phyloP scores from a whole-genome alignment of 192 early-diverging fungal genomes.

The Pilaira anomala region DNA sequence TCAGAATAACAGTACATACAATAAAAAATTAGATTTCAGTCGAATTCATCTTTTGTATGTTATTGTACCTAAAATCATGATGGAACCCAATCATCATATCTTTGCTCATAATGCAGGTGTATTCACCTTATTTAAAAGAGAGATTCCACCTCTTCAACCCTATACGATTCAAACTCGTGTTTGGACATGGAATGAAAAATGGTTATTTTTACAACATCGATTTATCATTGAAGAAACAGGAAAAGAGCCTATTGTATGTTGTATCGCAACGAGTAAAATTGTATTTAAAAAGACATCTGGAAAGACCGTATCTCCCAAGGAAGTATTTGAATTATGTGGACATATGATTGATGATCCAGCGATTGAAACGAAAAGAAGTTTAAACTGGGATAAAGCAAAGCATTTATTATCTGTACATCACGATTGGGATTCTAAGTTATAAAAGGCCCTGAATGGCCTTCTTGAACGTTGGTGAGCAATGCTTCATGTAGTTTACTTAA shows the following conservation, averaged over 20 bases:
- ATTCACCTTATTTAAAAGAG: conserved; percentile 46
- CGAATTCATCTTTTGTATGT: conserved; percentile 35
- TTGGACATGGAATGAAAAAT: conserved; percentile 54
- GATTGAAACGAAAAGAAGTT: conserved; percentile 11
- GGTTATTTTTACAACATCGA: conserved; percentile 45
- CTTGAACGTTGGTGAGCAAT: too few relatives aligned
- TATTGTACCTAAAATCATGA: conserved; percentile 22
- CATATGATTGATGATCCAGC: conserved; percentile 14
- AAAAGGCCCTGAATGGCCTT: too few relatives aligned
- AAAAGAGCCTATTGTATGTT: conserved; percentile 1
- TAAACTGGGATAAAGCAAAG: conserved; percentile 11
- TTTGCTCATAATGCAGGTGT: conserved; percentile 40
- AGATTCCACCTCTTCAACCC: conserved; percentile 44
- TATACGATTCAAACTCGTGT: conserved; percentile 48
- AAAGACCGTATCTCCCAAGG: conserved; percentile 25
- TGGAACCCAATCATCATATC: conserved; percentile 22
- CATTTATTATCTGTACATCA: conserved; percentile 6
- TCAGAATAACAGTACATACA: conserved; percentile 43
- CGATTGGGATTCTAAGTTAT: neutral
- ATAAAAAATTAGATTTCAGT: conserved; percentile 51
- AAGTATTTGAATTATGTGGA: conserved; percentile 26
- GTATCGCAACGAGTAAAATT: conserved; percentile 24
- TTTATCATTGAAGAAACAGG: conserved; percentile 7
- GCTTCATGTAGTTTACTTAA: too few relatives aligned
- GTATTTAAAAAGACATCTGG: conserved; percentile 29